Evolutionary conservation across 1,284 basidiomycete genomes (phyloP), one percentile per base, ranked within the genome.

Genomic region (Papiliotrema nemorosa): DNA sequence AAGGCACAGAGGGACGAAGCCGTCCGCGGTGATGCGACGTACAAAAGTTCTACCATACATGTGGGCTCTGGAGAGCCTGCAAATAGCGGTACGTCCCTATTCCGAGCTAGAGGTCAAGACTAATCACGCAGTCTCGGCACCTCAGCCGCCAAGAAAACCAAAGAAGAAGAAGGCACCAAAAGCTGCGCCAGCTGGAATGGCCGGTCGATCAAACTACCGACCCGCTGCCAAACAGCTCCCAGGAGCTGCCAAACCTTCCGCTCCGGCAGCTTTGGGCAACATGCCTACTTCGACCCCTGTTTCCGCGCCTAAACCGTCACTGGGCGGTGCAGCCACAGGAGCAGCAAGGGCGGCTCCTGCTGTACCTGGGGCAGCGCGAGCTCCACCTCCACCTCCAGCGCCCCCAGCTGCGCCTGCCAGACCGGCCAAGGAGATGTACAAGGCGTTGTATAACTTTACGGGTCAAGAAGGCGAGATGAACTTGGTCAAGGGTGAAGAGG

Each of bases 381-480:
- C 62, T 1, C 82, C 87, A 0, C 83, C 85, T 0, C 83, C 84
- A 3, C 64, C 72, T 22, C 80, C 84, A 0, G 78, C 81, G 1
- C 79, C 81, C 0, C 78, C 80, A 0, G 73, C 80, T 3, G 70
- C 78, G 0, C 78, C 83, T 2, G 75, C 80, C 3, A 82, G 84
- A 53, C 84, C 88, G 0, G 81, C 84, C 31, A 81, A 83, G 13
- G 85, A 87, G 12, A 75, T 82, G 76, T 96, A 93, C 77, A 85
- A 86, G 58, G 88, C 90, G 5, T 85, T 93, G 59, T 96, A 86
- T 74, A 82, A 84, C 25, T 98, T 98, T 66, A 80, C 85, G 36
- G 92, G 89, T 3, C 87, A 97, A 72, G 84, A 86, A 31, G 93
- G 93, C 24, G 94, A 98, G 76, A 87, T 97, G 81, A 79, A 84